Evolutionary conservation across 2,329 filamentous ascomycete genomes (phyloP), one percentile per base, ranked within the genome.

Genomic region (Epichloe hybrida): DNA sequence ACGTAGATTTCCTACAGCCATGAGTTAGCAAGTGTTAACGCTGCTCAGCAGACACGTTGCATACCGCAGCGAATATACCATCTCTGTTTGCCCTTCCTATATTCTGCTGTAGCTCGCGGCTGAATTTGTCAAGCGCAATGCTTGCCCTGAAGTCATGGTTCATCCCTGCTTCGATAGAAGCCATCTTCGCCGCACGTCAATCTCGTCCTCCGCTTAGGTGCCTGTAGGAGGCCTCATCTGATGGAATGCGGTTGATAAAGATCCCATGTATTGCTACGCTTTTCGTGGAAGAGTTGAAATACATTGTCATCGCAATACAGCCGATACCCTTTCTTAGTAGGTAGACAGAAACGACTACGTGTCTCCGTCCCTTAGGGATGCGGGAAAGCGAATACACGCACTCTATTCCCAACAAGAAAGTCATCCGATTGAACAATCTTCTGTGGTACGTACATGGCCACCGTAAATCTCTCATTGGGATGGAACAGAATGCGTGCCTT

Each of bases 181-280:
- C 37, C 37, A 38, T 38, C 37, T 15, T 38, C 37, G 37, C 37
- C 8, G 37, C 0, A 17, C 37, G 37, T 2, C 37, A 2, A 17
- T 38, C 37, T 38, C 8, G 37, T 5, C 37, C 12, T 38, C 37
- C 4, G 37, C 37, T 17, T 8, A 38, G 37, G 37, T 7, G 3
- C n/a, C 37, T 38, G 37, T 38, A 13, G 4, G 37, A 38, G 4
- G 37, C 5, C 3, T 38, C 12, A 27, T 27, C 7, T 27, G 27
- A 38, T 38, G 37, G 37, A 5, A 15, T 38, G 55, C 5, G 56
- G 56, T 20, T 57, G 48, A 5, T 55, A 54, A 34, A 59, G 45
- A 2, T 52, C 47, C n/a, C n/a, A 56, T 47, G 48, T 58, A 59
- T 13, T 57, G 53, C 50, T 50, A 53, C 21, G 57, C 54, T 6